These are phyloP conservation scores for Lachancea sp. DNA, from an alignment of 805 yeast genomes.

Conservation along the genomic window DNA sequence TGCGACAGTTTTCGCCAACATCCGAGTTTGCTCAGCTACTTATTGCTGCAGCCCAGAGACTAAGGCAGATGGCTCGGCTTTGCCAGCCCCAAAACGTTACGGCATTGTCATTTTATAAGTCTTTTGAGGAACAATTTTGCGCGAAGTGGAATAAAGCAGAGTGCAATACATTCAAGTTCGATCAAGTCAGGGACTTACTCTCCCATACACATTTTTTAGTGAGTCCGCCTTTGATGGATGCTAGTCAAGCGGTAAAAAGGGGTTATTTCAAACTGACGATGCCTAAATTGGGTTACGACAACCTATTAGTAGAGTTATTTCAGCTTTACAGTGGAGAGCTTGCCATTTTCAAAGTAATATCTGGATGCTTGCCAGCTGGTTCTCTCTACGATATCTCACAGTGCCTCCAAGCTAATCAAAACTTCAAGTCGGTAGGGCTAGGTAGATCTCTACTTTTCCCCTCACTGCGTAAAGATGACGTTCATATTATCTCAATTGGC, in stretches of 20 bases:
- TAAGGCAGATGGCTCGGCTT: neutral
- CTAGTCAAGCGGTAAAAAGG: slow-evolving; percentile 15
- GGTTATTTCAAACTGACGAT: slow-evolving; percentile 20
- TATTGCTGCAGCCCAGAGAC: slow-evolving; percentile 3
- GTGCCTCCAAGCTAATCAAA: slow-evolving; percentile 12
- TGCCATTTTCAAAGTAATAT: slow-evolving; percentile 25
- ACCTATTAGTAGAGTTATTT: slow-evolving; percentile 22
- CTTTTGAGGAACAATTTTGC: slow-evolving; percentile 16
- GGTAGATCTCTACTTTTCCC: slow-evolving; percentile 28
- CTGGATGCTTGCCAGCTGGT: slow-evolving; percentile 16
- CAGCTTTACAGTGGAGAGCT: slow-evolving; percentile 23
- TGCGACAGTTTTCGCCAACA: slow-evolving; percentile 14
- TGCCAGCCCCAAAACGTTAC: slow-evolving; percentile 4
- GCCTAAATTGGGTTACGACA: slow-evolving; percentile 15
- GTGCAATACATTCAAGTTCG: slow-evolving; percentile 16
- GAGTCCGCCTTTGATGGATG: slow-evolving; percentile 17
- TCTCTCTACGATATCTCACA: slow-evolving; percentile 11
- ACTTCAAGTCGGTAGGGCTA: slow-evolving; percentile 12
- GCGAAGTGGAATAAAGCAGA: slow-evolving; percentile 15
- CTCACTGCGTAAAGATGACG: slow-evolving; percentile 21
- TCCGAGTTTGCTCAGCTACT: slow-evolving; percentile 10
- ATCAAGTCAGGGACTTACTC: slow-evolving; percentile 22
- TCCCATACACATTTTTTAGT: slow-evolving; percentile 18
- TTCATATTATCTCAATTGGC: slow-evolving; percentile 12
- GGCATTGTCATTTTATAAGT: slow-evolving; percentile 13